Evolutionary conservation across 192 early-diverging fungal genomes (phyloP).

Genomic region (Linderina pennispora): DNA sequence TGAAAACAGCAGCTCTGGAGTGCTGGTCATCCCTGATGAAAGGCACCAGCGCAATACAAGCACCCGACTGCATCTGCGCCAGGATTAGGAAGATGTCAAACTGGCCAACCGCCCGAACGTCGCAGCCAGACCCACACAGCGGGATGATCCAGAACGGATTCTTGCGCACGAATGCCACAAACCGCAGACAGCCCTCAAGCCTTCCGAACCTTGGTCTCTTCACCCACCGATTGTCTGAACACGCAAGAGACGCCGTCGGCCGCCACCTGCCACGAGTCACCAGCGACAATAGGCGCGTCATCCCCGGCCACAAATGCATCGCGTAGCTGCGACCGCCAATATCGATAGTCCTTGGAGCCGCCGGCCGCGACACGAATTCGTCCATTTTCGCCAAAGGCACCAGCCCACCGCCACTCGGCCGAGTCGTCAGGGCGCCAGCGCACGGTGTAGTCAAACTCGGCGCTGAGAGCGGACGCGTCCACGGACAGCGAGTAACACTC

Average conservation of each 20-base stretch:
- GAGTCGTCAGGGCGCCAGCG: conserved; percentile 12
- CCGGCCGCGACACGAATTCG: too few species aligned
- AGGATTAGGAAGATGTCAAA: too few species aligned
- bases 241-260: conserved; percentile 19
- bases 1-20: conserved; percentile 2
- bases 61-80: conserved; percentile 7
- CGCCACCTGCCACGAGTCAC: conserved; percentile 27
- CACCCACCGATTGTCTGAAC: too few species aligned
- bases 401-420: conserved; percentile 22
- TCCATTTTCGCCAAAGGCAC: conserved; percentile 21
- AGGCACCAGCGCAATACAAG: conserved; percentile 23
- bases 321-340: neutral
- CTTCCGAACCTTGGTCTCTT: too few species aligned
- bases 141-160: conserved; percentile 31
- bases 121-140: conserved; percentile 1
- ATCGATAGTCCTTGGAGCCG: conserved; percentile 1
- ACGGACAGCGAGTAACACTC: too few species aligned
- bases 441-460: conserved; percentile 36
- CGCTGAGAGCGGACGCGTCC: too few species aligned
- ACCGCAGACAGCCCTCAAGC: conserved; percentile 20
- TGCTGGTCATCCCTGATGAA: conserved; percentile 1
- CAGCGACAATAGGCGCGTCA: conserved; percentile 5
- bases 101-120: too few species aligned
- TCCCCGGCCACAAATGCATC: conserved; percentile 20
- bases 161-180: conserved; percentile 31